Base-by-base conservation (phyloP, 2,329 filamentous ascomycete species). In the Fusarium sp. region DNA sequence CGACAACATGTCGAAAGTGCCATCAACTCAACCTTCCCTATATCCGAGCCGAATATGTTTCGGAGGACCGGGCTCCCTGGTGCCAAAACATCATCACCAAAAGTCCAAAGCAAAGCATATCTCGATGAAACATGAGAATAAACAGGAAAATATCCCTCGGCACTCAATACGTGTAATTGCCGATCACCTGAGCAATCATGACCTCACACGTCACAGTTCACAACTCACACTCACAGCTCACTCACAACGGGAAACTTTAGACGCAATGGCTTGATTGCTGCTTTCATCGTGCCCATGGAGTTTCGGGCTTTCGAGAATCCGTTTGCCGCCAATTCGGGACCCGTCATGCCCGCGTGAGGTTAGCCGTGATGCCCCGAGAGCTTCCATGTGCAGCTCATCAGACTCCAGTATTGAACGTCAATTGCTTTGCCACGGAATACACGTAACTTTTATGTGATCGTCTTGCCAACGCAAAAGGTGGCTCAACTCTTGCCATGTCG, bases 221-320 rank as follows among this genome's bases (percentile, higher is more conserved):
- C 14, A 35, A 43, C 28, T 35, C 7, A 9, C 14, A 35, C 13
- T 20, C 52, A 40, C 49, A 48, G 43, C 28, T 35, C 15, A n/a
- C 14, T 35, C 14, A 35, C 32, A 17, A 14, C 32, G 47, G 44
- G 46, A 39, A 63, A 63, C 44, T 56, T 43, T 35, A 35, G 33
- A 35, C 33, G 33, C 33, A 35, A 35, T 26, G 26, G 26, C 26
- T 26, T 26, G 26, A 26, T 26, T 26, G 7, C 26, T 26, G 26
- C 3, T 26, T 26, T 26, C 26, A 26, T 26, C 26, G 35, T 45
- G 39, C 30, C n/a, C 19, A 17, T 39, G 47, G 61, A 62, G 33
- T 51, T 58, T 68, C 65, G 65, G 65, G 50, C 61, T 20, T 53
- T 66, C 32, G 28, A 65, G 55, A 53, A 41, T 56, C 64, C 64